phyloP scores from a whole-genome alignment of 805 yeast genomes.

The Ogataea populi-albae region DNA sequence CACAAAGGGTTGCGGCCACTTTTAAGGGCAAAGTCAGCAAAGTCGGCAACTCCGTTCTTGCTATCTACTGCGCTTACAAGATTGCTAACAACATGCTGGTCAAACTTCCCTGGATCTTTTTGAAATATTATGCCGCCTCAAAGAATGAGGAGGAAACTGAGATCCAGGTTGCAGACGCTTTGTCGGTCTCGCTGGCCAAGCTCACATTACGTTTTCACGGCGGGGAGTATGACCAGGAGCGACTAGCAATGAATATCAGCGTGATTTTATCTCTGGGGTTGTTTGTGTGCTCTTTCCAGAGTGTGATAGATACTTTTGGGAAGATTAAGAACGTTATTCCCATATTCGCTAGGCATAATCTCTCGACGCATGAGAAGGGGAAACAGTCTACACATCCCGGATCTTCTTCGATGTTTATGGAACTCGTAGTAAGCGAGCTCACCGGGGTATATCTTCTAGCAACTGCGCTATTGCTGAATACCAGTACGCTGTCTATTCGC shows the following conservation, averaged over 20 bases:
- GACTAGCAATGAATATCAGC: constrained; percentile 43
- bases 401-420: constrained; percentile 22
- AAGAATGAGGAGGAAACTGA: constrained; percentile 3
- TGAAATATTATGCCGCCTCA: constrained; percentile 12
- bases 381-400: not conserved
- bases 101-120: constrained; percentile 36
- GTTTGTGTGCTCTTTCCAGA: constrained; percentile 62
- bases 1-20: constrained; percentile 9
- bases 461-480: constrained; percentile 47
- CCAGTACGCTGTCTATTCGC: constrained; percentile 43
- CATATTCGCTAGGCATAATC: constrained; percentile 1
- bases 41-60: constrained; percentile 26
- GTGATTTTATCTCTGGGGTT: constrained; percentile 56
- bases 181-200: constrained; percentile 48
- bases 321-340: constrained; percentile 38
- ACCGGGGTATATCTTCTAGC: constrained; percentile 51
- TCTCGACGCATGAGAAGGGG: too few species aligned
- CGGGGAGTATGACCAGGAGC: constrained; percentile 34
- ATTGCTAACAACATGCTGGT: constrained; percentile 40
- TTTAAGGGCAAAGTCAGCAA: constrained; percentile 14
- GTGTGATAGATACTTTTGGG: constrained; percentile 58
- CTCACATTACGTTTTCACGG: constrained; percentile 30
- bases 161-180: constrained; percentile 37
- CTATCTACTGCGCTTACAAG: constrained; percentile 50
- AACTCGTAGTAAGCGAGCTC: constrained; percentile 41